Evolutionary conservation across 2,329 filamentous ascomycete species (phyloP).

Genomic region (Botryotinia convoluta): DNA sequence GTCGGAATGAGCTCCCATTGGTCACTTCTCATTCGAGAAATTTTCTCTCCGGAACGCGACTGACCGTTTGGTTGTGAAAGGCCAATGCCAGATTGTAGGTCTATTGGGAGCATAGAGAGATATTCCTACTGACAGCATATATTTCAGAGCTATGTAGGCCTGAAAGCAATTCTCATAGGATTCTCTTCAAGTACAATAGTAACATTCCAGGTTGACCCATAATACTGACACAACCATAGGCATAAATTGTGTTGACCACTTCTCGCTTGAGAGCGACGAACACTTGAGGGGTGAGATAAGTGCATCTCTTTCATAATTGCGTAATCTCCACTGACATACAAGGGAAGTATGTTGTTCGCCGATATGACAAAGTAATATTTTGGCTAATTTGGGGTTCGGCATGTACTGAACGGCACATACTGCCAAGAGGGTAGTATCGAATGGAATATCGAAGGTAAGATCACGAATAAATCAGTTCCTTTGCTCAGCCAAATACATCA

Average conservation of each 20-base stretch:
- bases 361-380: neutral
- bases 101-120: neutral
- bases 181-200: neutral
- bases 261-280: neutral
- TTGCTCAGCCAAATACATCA: neutral
- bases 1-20: neutral
- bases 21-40: neutral
- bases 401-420: neutral
- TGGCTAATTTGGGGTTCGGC: neutral
- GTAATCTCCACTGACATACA: neutral
- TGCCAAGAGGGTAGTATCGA: neutral
- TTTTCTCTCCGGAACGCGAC: neutral
- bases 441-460: neutral
- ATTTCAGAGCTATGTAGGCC: neutral
- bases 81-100: neutral
- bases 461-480: neutral
- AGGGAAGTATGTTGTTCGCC: neutral
- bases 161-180: neutral
- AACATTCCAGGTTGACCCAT: neutral
- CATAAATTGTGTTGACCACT: neutral
- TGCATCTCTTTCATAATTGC: neutral
- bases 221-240: neutral
- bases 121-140: neutral
- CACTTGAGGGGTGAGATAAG: neutral
- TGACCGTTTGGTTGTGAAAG: too few species aligned